phyloP scores from a whole-genome alignment of 768 basidiomycete species.

The Lentinula sp. region DNA sequence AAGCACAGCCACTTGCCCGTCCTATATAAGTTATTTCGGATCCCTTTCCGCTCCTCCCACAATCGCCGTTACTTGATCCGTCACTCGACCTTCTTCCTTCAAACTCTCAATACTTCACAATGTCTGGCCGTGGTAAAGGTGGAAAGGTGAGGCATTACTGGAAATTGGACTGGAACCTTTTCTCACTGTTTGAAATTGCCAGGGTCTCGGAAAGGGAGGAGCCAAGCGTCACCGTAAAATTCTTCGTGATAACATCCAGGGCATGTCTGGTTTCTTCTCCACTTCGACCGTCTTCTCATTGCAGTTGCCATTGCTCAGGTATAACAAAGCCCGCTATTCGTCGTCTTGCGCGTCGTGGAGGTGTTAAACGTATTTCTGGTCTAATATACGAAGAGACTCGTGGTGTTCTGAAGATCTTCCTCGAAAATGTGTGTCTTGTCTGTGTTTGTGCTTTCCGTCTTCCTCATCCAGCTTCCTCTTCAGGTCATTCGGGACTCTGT shows the following conservation, averaged over 20 bases:
- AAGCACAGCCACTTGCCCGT: slow-evolving; percentile 21
- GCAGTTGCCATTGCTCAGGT: slow-evolving; percentile 25
- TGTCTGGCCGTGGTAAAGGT: slow-evolving; percentile 87
- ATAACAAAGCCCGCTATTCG: slow-evolving; percentile 81
- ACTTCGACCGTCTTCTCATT: not conserved
- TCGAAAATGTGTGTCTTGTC: slow-evolving; percentile 54
- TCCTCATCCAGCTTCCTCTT: not conserved
- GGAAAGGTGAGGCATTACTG: slow-evolving; percentile 44
- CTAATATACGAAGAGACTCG: slow-evolving; percentile 90
- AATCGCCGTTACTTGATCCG: not conserved
- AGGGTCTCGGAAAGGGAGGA: slow-evolving; percentile 83
- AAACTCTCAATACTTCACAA: slow-evolving; percentile 18
- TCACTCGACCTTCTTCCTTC: not conserved
- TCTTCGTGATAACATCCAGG: slow-evolving; percentile 69
- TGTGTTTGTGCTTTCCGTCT: not conserved
- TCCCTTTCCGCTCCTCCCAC: slow-evolving; percentile 12
- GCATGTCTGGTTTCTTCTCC: slow-evolving; percentile 19
- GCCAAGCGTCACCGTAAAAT: slow-evolving; percentile 84
- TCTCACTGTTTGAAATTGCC: not conserved
- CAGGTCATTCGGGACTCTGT: slow-evolving; percentile 85
- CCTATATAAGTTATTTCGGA: slow-evolving; percentile 12
- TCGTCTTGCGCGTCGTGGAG: slow-evolving; percentile 87
- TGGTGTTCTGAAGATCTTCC: slow-evolving; percentile 86
- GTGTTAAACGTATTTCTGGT: slow-evolving; percentile 87
- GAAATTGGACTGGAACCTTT: not conserved